These are phyloP conservation scores for Phragmites australis DNA, from an alignment of 176 grass and related monocot genomes.

Conservation along the genomic window DNA sequence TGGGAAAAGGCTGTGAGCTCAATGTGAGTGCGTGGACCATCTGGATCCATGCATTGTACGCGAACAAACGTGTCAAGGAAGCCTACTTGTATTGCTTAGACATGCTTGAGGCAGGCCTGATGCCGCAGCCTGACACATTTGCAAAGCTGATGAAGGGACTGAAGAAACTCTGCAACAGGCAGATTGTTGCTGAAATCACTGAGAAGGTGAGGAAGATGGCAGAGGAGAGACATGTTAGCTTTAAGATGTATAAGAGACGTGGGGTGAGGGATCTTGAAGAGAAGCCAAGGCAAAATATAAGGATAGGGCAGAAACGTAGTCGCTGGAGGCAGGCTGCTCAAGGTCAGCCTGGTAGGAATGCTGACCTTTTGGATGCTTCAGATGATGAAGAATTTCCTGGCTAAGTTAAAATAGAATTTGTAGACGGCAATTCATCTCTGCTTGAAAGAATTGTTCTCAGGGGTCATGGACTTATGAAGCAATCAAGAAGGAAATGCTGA, in stretches of 20 bases:
- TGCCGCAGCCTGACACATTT: slow-evolving; percentile 91
- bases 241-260: slow-evolving; percentile 95
- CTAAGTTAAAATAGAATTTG: slow-evolving; percentile 16
- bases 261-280: slow-evolving; percentile 78
- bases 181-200: slow-evolving; percentile 81
- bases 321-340: neutral
- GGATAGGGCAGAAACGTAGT: slow-evolving; percentile 41
- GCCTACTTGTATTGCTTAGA: slow-evolving; percentile 84
- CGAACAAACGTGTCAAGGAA: slow-evolving; percentile 80
- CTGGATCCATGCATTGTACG: slow-evolving; percentile 83
- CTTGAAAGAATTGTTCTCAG: slow-evolving; percentile 1
- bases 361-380: slow-evolving; percentile 30
- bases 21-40: slow-evolving; percentile 92
- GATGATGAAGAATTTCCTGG: slow-evolving; percentile 35
- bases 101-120: slow-evolving; percentile 86
- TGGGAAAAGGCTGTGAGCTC: slow-evolving; percentile 75
- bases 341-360: neutral
- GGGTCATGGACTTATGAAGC: neutral
- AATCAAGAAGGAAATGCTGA: slow-evolving; percentile 33
- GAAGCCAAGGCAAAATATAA: slow-evolving; percentile 66
- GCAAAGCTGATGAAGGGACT: slow-evolving; percentile 91
- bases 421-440: neutral
- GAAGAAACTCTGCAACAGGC: slow-evolving; percentile 84
- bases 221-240: slow-evolving; percentile 82
- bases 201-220: slow-evolving; percentile 91